Evolutionary conservation across 305 asterid species (phyloP).

Genomic region (Fraxinus velutina): DNA sequence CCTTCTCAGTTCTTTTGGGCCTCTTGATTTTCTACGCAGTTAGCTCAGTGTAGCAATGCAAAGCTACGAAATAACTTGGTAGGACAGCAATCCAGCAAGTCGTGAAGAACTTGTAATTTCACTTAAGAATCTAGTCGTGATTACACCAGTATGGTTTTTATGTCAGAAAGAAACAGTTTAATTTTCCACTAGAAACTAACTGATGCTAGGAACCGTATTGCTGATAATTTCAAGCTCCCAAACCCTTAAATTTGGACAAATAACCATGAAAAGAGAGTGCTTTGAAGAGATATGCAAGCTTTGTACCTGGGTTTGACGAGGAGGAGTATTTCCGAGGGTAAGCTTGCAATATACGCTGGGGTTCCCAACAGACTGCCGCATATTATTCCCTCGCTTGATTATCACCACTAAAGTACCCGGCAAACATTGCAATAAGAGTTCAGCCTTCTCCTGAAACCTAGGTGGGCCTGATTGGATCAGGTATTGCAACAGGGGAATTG

Average conservation of each 20-base stretch:
- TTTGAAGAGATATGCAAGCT: background rate
- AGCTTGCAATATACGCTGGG: slow-evolving; percentile 94
- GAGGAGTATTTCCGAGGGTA: slow-evolving; percentile 87
- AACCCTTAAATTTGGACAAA: background rate
- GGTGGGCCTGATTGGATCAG: slow-evolving; percentile 99
- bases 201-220: background rate
- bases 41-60: background rate
- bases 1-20: background rate
- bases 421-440: slow-evolving; percentile 87
- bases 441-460: slow-evolving; percentile 97
- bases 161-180: background rate
- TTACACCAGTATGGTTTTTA: background rate
- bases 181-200: background rate
- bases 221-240: background rate
- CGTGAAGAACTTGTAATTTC: background rate
- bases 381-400: slow-evolving; percentile 88
- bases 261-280: background rate
- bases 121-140: background rate
- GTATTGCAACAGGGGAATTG: slow-evolving; percentile 87
- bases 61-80: background rate
- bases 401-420: slow-evolving; percentile 92
- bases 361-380: slow-evolving; percentile 96
- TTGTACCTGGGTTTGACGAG: slow-evolving; percentile 75
- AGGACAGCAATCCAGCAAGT: background rate
- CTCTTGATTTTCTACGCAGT: background rate